These are phyloP conservation scores for Leishmania arabica DNA, from an alignment of 208 protist genomes.

Conservation along the genomic window DNA sequence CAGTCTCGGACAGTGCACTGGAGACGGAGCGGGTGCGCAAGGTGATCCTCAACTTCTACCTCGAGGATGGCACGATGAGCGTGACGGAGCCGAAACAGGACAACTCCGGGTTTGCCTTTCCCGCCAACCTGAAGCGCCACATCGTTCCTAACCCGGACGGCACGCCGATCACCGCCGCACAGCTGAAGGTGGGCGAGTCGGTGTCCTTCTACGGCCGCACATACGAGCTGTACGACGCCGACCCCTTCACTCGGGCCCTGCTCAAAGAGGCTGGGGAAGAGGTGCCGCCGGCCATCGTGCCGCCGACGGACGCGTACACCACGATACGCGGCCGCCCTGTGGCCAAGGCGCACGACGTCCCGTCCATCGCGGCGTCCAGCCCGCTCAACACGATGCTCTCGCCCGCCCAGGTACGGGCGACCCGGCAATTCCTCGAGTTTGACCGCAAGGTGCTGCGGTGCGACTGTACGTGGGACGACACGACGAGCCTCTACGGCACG, in stretches of 20 bases:
- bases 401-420: constrained; percentile 83
- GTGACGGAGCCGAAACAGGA: constrained; percentile 92
- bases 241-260: constrained; percentile 94
- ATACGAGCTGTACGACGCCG: constrained; percentile 94
- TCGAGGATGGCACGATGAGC: constrained; percentile 97
- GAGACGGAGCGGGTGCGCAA: constrained; percentile 94
- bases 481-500: constrained; percentile 82
- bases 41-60: constrained; percentile 92
- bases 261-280: constrained; percentile 61
- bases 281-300: constrained; percentile 44
- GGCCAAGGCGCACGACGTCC: constrained; percentile 74
- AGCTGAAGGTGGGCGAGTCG: constrained; percentile 89
- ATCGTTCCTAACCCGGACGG: constrained; percentile 83
- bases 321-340: constrained; percentile 40
- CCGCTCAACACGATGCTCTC: constrained; percentile 73
- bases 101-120: constrained; percentile 96
- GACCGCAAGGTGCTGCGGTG: constrained; percentile 98
- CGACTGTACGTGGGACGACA: constrained; percentile 96
- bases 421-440: constrained; percentile 93
- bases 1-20: constrained; percentile 91
- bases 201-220: constrained; percentile 94
- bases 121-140: constrained; percentile 91
- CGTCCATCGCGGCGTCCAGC: constrained; percentile 76
- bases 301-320: constrained; percentile 82
- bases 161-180: constrained; percentile 72